Conservation (phyloP, 805 yeast species). For the Candida loeiensis region DNA sequence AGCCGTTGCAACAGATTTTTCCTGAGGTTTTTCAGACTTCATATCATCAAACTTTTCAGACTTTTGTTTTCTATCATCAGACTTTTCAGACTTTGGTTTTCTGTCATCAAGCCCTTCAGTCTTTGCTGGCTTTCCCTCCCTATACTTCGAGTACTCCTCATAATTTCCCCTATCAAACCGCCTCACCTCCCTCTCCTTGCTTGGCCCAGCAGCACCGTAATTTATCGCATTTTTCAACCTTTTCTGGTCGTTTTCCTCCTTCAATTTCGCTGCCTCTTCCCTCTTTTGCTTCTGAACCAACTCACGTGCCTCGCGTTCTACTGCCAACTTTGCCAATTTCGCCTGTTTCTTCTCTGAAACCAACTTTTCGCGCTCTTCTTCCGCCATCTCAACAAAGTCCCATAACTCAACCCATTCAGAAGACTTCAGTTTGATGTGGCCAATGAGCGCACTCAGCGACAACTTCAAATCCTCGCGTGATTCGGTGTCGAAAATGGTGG, state of each 20-base stretch:
- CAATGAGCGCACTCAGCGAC: slow-evolving; percentile 69
- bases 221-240: slow-evolving; percentile 10
- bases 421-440: slow-evolving; percentile 56
- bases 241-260: slow-evolving; percentile 11
- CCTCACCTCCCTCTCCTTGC: slow-evolving; percentile 15
- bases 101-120: not conserved
- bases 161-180: slow-evolving; percentile 22
- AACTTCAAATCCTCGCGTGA: slow-evolving; percentile 75
- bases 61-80: slow-evolving; percentile 3
- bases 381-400: slow-evolving; percentile 54
- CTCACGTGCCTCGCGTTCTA: slow-evolving; percentile 14
- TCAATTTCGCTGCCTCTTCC: slow-evolving; percentile 7
- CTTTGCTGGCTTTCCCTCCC: slow-evolving; percentile 12
- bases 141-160: slow-evolving; percentile 23
- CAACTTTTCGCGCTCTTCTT: slow-evolving; percentile 35
- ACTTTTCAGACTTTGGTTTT: not conserved
- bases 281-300: slow-evolving; percentile 14
- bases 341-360: slow-evolving; percentile 17
- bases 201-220: slow-evolving; percentile 10
- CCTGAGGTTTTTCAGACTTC: no score
- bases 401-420: slow-evolving; percentile 49
- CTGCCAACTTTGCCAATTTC: slow-evolving; percentile 17
- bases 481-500: slow-evolving; percentile 49
- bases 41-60: slow-evolving; percentile 10
- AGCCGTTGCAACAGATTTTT: no score